Evolutionary conservation across 495 filamentous ascomycete species (phyloP).

Genomic region (Extremus antarcticus): DNA sequence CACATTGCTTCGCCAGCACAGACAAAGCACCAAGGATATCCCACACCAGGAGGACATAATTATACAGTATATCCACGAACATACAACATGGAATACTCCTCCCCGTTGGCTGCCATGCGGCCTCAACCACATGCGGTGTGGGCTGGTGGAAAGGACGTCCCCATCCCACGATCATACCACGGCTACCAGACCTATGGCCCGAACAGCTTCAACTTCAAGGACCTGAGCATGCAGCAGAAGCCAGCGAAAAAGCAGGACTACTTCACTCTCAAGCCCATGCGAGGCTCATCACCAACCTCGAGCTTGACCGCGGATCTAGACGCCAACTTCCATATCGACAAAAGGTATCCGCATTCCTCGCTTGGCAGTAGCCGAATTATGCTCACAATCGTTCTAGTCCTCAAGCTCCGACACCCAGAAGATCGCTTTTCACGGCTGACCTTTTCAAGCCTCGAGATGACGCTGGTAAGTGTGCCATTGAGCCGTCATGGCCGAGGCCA

Average conservation of each 20-base stretch:
- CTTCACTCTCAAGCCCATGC: conserved; percentile 61
- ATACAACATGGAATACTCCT: conserved; percentile 73
- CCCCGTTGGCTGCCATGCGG: conserved; percentile 89
- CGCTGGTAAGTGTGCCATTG: conserved; percentile 50
- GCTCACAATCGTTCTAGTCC: conserved; percentile 49
- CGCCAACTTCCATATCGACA: conserved; percentile 91
- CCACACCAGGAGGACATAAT: conserved; percentile 3
- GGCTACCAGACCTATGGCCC: conserved; percentile 42
- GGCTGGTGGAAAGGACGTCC: conserved; percentile 41
- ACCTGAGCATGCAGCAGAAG: conserved; percentile 45
- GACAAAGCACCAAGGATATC: neutral
- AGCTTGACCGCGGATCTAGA: conserved; percentile 88
- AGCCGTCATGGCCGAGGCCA: neutral
- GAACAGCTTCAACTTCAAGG: conserved; percentile 61
- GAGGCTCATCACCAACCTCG: conserved; percentile 79
- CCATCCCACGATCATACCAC: conserved; percentile 25
- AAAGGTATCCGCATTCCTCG: conserved; percentile 50
- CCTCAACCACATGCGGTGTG: conserved; percentile 51
- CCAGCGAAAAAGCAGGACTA: conserved; percentile 54
- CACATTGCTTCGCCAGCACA: neutral
- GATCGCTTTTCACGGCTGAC: conserved; percentile 81
- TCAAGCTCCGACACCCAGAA: conserved; percentile 78
- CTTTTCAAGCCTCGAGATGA: conserved; percentile 55
- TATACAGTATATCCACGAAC: conserved; percentile 2
- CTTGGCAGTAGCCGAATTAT: conserved; percentile 13